Evolutionary conservation across 495 filamentous ascomycete genomes (phyloP), one percentile per base, ranked within the genome.

Genomic region (Baudoinia panamericana): DNA sequence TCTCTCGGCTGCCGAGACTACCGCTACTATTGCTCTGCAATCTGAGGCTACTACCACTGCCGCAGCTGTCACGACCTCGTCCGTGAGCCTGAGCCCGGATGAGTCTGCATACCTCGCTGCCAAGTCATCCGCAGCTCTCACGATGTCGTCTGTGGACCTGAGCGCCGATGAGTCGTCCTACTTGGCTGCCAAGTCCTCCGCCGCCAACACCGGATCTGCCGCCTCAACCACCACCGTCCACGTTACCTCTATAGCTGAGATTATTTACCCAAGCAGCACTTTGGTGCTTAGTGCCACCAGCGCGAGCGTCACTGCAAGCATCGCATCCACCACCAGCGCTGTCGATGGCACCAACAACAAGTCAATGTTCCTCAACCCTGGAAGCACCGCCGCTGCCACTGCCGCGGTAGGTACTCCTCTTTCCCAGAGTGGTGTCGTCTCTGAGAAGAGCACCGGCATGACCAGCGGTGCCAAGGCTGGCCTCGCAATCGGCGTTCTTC

Each of bases 381-480:
- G 23, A 7, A 23, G 13, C 18, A 34, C 18, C 9, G 15, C 24
- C 25, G 44, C 4, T 16, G 36, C 19, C 16, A 31, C 13, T 16
- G 35, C 26, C 29, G 43, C 28, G 10, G 41, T 12, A 13, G 36
- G 30, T 36, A 36, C 47, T 10, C 36, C 30, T 5, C 3, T 39
- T 31, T 41, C 45, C n/a, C 32, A 23, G 17, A 32, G 27, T 9
- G 27, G 13, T 20, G 36, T 13, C 10, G 37, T 41, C 42, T 12
- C 31, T 28, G 5, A 36, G 31, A 25, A 30, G 9, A 58, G 63
- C 12, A 52, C 52, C 36, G 77, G 75, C 17, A 63, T 78, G 51
- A 73, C 71, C 28, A 62, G 63, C 22, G 82, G 76, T 27, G 79
- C 76, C 27, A 88, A 82, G 53, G 87, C 84, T 18, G 92, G 92